Evolutionary conservation across 1,139 yeast genomes (phyloP), one percentile per base, ranked within the genome.

Genomic region (Candida pseudoviswanathii): DNA sequence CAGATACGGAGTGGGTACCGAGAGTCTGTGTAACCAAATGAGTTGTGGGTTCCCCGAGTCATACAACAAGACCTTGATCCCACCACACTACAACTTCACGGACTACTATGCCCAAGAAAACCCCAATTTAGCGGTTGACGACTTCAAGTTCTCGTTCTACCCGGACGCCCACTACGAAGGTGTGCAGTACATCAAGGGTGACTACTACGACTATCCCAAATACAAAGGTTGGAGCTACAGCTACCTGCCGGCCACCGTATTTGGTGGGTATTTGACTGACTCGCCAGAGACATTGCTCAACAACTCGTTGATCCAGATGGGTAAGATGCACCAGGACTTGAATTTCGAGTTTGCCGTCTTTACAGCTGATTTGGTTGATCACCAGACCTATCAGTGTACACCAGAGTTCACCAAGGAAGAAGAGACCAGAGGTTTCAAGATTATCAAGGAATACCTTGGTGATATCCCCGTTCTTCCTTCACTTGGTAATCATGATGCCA

Each of bases 361-460:
- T 70, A 85, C 90, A 2, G 91, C 90, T 47, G 91, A 85, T 58
- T 69, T 84, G 62, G 85, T 84, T 37, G 88, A 83, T 59, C 89
- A 84, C 57, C 11, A 34, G 8, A 29, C 36, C 9, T 16, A 24
- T 11, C 29, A 32, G 8, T 29, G 42, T 39, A 39, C 42, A 9
- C 33, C 42, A 16, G 42, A 39, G 16, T 39, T 27, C 25, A 29
- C 42, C 33, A 39, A 39, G 8, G 42, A 27, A 11, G 42, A 27
- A 16, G 42, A 27, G 8, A 24, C 29, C n/a, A 39, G 32, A 39
- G 21, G 26, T 21, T 27, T 29, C 33, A 27, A 11, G 16, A 33
- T 33, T 11, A 39, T 39, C 33, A 39, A 39, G 29, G 33, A 39
- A 16, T 39, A 27, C 42, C 29, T 39, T 27, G 42, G 42, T 16